Percentiles rank a stretch among this genome's conserved stretches.
phyloP scores from a whole-genome alignment of 208 protist genomes.

The Wallacemonas sp. region DNA sequence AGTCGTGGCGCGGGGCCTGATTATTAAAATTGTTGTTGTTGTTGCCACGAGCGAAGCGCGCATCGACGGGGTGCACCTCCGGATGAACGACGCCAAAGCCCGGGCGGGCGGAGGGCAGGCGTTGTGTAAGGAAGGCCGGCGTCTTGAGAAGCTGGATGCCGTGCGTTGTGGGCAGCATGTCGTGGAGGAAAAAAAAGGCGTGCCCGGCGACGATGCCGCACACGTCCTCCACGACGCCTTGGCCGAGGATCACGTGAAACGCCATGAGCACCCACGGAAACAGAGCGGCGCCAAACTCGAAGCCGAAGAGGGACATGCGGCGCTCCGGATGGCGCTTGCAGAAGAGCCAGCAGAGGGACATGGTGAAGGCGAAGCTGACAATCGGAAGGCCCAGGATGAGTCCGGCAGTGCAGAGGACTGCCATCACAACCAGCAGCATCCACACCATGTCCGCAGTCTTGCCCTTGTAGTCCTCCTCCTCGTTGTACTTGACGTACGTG shows the following conservation, averaged over 20 bases:
- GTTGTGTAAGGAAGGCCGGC: slow-evolving; percentile 50
- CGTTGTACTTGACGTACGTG: slow-evolving; percentile 77
- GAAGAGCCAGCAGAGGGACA: slow-evolving; percentile 89
- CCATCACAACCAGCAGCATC: slow-evolving; percentile 69
- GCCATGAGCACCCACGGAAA: slow-evolving; percentile 86
- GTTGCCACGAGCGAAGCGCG: slow-evolving; percentile 28
- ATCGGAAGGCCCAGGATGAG: slow-evolving; percentile 44
- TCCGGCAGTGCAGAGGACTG: slow-evolving; percentile 28
- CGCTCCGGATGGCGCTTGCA: slow-evolving; percentile 81
- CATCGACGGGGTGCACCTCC: slow-evolving; percentile 36
- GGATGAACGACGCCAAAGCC: slow-evolving; percentile 21
- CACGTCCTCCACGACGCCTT: slow-evolving; percentile 60
- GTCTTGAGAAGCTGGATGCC: slow-evolving; percentile 52
- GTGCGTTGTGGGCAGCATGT: slow-evolving; percentile 73
- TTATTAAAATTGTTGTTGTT: slow-evolving; percentile 2
- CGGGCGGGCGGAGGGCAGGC: slow-evolving; percentile 27
- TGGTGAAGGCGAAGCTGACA: slow-evolving; percentile 63
- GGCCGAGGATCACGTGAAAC: slow-evolving; percentile 74
- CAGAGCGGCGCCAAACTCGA: slow-evolving; percentile 68
- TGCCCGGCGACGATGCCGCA: slow-evolving; percentile 76
- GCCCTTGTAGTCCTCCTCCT: slow-evolving; percentile 71
- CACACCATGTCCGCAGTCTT: slow-evolving; percentile 77
- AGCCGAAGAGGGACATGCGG: slow-evolving; percentile 69
- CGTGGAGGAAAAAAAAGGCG: slow-evolving; percentile 76
- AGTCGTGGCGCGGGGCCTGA: slow-evolving; percentile 26